Percentiles rank a stretch among this genome's conserved stretches.
These are phyloP conservation scores for Hibiscus mutabilis DNA, from an alignment of 345 rosid genomes.

Conservation along the genomic window DNA sequence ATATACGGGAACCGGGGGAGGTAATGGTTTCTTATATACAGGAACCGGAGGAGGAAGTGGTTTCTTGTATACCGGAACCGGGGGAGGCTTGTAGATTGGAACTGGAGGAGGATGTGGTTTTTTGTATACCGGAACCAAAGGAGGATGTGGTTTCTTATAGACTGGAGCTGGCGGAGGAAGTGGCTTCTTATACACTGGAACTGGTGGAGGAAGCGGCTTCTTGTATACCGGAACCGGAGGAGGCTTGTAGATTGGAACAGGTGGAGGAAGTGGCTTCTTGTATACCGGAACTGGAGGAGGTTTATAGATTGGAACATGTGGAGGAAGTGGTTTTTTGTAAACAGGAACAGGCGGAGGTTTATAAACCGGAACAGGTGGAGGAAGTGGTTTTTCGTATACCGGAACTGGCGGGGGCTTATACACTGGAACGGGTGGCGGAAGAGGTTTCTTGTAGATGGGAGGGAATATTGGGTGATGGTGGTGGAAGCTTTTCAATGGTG, in stretches of 20 bases:
- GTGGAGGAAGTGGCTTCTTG: slow-evolving; percentile 15
- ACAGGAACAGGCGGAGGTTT: slow-evolving; percentile 19
- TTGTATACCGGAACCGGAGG: neutral
- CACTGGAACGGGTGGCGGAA: neutral
- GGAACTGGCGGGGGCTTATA: neutral
- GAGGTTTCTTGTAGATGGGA: slow-evolving; percentile 5
- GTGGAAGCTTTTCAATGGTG: neutral
- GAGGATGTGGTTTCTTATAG: neutral
- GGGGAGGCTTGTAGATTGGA: neutral
- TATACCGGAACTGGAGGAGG: slow-evolving; percentile 14
- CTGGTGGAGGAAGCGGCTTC: neutral
- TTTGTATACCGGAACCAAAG: neutral
- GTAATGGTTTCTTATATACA: neutral
- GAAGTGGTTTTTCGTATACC: slow-evolving; percentile 1
- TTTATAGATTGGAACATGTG: neutral
- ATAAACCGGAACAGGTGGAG: slow-evolving; percentile 10
- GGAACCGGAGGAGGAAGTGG: slow-evolving; percentile 23
- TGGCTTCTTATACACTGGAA: slow-evolving; percentile 3
- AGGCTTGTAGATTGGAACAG: neutral
- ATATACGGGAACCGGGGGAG: slow-evolving; percentile 13
- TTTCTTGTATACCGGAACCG: neutral
- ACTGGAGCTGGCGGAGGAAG: slow-evolving; percentile 12
- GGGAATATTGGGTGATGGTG: slow-evolving; percentile 10
- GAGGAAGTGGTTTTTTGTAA: slow-evolving; percentile 10
- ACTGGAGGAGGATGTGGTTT: neutral